phyloP scores from a whole-genome alignment of 2,329 filamentous ascomycete species.

The Aureobasidium musti region DNA sequence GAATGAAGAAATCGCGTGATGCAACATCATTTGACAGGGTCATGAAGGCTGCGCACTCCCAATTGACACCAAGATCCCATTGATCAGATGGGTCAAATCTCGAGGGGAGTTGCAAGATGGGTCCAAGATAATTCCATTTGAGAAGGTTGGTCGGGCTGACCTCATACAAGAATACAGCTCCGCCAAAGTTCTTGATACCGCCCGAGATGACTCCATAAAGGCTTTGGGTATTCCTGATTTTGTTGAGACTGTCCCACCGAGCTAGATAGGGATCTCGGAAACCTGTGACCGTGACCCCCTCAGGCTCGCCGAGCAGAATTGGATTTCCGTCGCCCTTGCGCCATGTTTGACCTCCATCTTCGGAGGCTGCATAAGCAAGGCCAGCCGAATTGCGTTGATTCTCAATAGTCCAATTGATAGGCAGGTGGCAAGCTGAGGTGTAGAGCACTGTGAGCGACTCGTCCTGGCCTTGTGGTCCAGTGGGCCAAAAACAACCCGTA shows the following conservation, averaged over 20 bases:
- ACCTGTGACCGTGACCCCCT: background rate
- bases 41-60: slow-evolving; percentile 8
- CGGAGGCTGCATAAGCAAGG: background rate
- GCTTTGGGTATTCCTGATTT: background rate
- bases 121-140: slow-evolving; percentile 3
- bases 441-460: slow-evolving; percentile 8
- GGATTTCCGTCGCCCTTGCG: background rate
- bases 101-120: background rate
- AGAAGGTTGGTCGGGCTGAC: background rate
- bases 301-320: background rate
- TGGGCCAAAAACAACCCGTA: slow-evolving; percentile 12
- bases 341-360: background rate
- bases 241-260: background rate
- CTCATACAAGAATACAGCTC: slow-evolving; percentile 4
- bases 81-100: background rate
- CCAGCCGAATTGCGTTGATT: background rate
- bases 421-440: slow-evolving; percentile 1
- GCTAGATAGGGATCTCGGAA: slow-evolving; percentile 12
- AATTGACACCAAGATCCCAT: slow-evolving; percentile 11
- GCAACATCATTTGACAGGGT: background rate
- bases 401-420: background rate
- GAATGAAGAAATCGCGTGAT: background rate
- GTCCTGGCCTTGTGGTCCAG: too few species aligned
- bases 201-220: slow-evolving; percentile 11
- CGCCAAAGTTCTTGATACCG: background rate